phyloP scores from a whole-genome alignment of 2,329 filamentous ascomycete species.

The Colletotrichum sp. region DNA sequence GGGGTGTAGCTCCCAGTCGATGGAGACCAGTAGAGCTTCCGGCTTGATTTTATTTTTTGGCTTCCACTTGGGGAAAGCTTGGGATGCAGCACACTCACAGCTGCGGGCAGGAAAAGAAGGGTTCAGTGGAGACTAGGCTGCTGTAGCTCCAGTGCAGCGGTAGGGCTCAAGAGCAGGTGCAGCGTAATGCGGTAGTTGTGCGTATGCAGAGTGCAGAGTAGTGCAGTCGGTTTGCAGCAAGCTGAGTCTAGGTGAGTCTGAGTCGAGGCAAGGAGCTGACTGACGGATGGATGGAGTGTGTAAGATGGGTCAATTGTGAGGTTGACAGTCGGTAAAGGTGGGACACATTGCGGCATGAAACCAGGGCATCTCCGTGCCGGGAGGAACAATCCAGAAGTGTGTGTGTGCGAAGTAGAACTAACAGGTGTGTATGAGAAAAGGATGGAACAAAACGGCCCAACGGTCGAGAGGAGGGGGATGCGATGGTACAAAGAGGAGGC shows the following conservation, averaged over 20 bases:
- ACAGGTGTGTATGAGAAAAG: background rate
- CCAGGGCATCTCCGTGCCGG: background rate
- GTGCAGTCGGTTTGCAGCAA: background rate
- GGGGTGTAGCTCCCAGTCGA: conserved; percentile 2
- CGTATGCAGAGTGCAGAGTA: background rate
- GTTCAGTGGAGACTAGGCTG: conserved; percentile 5
- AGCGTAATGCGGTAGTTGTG: background rate
- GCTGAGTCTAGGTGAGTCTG: background rate
- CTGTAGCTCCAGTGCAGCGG: conserved; percentile 11
- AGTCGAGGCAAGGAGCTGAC: background rate
- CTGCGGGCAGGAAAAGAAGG: background rate
- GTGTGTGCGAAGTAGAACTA: background rate
- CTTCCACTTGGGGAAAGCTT: conserved; percentile 11
- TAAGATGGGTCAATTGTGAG: background rate
- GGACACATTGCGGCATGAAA: background rate
- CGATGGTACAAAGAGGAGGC: background rate
- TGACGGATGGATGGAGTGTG: background rate
- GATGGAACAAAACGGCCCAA: background rate
- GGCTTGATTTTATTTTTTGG: background rate
- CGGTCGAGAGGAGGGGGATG: background rate
- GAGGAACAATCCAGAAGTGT: background rate
- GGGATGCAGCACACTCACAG: background rate
- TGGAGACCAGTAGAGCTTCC: background rate
- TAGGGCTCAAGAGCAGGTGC: background rate
- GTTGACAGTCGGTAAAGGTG: background rate